These are phyloP conservation scores for Ascochyta lentis DNA, from an alignment of 2,329 filamentous ascomycete species.

Conservation along the genomic window DNA sequence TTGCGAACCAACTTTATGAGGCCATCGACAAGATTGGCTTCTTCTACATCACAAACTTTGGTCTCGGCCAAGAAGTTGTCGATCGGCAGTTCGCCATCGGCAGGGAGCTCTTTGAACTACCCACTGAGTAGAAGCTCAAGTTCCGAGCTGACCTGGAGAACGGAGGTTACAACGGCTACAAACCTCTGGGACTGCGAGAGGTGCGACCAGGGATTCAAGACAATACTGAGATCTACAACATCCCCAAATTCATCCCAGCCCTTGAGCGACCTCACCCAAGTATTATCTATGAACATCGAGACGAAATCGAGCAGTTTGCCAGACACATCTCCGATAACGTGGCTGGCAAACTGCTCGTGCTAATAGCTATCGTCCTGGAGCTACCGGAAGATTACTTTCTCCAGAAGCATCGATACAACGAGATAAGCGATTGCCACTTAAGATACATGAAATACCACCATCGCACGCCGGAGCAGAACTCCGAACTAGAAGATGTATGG, in stretches of 20 bases:
- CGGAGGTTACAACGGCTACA: constrained; percentile 58
- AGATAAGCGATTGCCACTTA: constrained; percentile 63
- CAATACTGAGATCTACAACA: constrained; percentile 66
- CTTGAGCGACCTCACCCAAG: constrained; percentile 50
- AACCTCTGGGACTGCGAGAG: constrained; percentile 25
- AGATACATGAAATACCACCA: constrained; percentile 66
- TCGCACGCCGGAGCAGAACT: constrained; percentile 54
- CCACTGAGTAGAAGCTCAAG: constrained; percentile 21
- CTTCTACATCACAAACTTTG: constrained; percentile 28
- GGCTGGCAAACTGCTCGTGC: constrained; percentile 59
- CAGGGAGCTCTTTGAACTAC: constrained; percentile 21
- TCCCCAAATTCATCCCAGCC: constrained; percentile 66
- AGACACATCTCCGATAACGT: constrained; percentile 30
- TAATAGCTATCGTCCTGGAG: constrained; percentile 64
- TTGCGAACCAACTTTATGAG: constrained; percentile 62
- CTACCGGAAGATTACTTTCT: constrained; percentile 64
- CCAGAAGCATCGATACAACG: constrained; percentile 62
- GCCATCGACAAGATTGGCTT: constrained; percentile 49
- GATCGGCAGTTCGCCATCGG: constrained; percentile 28
- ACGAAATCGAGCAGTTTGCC: constrained; percentile 63
- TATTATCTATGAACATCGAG: constrained; percentile 47
- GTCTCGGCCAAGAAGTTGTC: constrained; percentile 22
- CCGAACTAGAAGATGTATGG: constrained; percentile 45
- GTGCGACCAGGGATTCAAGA: constrained; percentile 54
- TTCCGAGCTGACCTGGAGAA: constrained; percentile 22